Evolutionary conservation across 1,284 basidiomycete genomes (phyloP).

Genomic region (Marasmius sp.): DNA sequence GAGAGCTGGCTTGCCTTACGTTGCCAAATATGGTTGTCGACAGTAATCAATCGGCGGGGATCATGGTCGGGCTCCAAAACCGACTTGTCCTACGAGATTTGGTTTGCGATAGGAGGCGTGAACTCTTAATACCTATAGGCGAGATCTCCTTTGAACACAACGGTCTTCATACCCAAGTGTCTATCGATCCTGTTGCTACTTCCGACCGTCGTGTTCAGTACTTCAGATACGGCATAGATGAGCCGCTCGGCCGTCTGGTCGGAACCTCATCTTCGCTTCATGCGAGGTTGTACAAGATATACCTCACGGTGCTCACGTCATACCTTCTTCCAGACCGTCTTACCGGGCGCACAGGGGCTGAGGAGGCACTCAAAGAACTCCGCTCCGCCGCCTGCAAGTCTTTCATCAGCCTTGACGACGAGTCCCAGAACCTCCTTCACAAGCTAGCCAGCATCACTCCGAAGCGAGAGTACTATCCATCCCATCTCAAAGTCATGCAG

Average conservation of each 20-base stretch:
- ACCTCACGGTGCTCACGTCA: constrained; percentile 46
- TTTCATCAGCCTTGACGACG: constrained; percentile 30
- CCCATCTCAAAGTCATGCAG: constrained; percentile 38
- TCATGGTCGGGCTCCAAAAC: constrained; percentile 38
- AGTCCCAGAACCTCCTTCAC: constrained; percentile 30
- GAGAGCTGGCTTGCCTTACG: constrained; percentile 32
- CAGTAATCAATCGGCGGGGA: constrained; percentile 32
- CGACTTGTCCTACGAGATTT: constrained; percentile 35
- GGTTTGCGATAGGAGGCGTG: constrained; percentile 18
- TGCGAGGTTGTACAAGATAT: constrained; percentile 37
- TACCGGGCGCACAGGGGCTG: constrained; percentile 41
- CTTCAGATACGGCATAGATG: constrained; percentile 39
- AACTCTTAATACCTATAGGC: constrained; percentile 37
- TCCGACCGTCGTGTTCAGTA: constrained; percentile 19
- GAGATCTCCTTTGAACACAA: background rate
- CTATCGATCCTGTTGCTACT: constrained; percentile 15
- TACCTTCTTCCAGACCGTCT: constrained; percentile 44
- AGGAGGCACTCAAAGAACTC: constrained; percentile 42
- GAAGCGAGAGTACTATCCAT: constrained; percentile 36
- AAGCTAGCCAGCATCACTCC: constrained; percentile 37
- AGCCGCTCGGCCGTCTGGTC: constrained; percentile 35
- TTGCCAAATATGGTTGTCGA: constrained; percentile 37
- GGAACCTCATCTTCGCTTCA: constrained; percentile 28
- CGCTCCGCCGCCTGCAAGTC: constrained; percentile 36
- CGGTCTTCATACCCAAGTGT: constrained; percentile 24